Conservation (phyloP, 192 early-diverging fungal genomes). For the Umbelopsis sp. region DNA sequence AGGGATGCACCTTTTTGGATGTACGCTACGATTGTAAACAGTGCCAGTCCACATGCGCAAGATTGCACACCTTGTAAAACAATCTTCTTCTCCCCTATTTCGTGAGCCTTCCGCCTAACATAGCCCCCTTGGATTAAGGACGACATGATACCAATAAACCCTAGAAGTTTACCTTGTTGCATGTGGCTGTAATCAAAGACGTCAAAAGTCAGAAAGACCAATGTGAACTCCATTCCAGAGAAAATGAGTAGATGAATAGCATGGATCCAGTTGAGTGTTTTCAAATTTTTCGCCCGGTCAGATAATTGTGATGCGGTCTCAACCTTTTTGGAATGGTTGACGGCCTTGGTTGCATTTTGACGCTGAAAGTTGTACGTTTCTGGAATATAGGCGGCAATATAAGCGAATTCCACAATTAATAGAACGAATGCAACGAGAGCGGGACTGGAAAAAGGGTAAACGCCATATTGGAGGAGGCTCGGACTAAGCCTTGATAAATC, state of each 20-base stretch:
- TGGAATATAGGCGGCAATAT: slow-evolving; percentile 73
- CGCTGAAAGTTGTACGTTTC: slow-evolving; percentile 58
- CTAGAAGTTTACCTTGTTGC: slow-evolving; percentile 88
- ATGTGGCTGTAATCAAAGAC: slow-evolving; percentile 82
- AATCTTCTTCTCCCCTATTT: slow-evolving; percentile 69
- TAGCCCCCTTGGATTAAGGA: slow-evolving; percentile 93
- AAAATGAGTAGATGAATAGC: slow-evolving; percentile 93
- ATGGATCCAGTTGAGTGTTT: slow-evolving; percentile 72
- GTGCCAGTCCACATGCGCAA: slow-evolving; percentile 64
- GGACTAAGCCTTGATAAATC: slow-evolving; percentile 47
- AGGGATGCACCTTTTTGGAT: background rate
- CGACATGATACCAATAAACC: slow-evolving; percentile 86
- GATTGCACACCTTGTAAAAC: slow-evolving; percentile 78
- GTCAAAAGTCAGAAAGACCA: slow-evolving; percentile 96
- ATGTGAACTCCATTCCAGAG: slow-evolving; percentile 98
- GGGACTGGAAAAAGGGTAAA: slow-evolving; percentile 81
- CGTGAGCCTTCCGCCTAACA: slow-evolving; percentile 74
- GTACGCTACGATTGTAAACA: slow-evolving; percentile 55
- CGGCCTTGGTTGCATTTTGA: slow-evolving; percentile 13
- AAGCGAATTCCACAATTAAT: slow-evolving; percentile 78
- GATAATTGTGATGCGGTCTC: background rate
- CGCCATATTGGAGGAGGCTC: slow-evolving; percentile 43
- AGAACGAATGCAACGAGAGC: slow-evolving; percentile 87
- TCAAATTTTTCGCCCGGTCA: slow-evolving; percentile 36
- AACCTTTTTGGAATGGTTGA: background rate